A percentile compares a stretch with the other conserved stretches of the same genome.
Conservation (phyloP, 192 early-diverging fungal species). For the Linnemannia hyalina region DNA sequence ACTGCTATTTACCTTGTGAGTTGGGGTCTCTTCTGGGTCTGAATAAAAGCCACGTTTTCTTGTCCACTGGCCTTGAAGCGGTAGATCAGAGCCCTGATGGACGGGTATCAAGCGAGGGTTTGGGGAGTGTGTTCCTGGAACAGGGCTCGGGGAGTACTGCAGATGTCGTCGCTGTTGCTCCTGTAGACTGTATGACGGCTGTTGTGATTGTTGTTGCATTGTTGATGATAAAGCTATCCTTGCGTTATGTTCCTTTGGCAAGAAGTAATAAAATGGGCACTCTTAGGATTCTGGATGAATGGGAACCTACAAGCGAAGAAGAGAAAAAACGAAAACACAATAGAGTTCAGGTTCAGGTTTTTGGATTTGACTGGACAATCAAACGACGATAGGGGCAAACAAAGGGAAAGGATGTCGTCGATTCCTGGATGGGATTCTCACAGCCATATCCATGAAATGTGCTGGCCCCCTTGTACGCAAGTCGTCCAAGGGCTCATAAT, state of each 20-base stretch:
- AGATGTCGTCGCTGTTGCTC: background rate
- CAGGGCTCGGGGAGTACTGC: background rate
- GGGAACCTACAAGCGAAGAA: too few species aligned
- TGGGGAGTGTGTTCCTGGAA: background rate
- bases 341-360: background rate
- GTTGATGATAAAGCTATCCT: background rate
- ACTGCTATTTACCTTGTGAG: background rate
- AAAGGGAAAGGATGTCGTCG: background rate
- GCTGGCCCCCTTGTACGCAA: background rate
- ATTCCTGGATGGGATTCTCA: background rate
- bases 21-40: background rate
- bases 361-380: background rate
- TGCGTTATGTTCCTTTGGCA: background rate
- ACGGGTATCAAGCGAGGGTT: background rate
- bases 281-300: background rate
- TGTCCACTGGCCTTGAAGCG: slow-evolving; percentile 11
- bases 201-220: background rate
- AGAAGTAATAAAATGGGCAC: background rate
- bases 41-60: slow-evolving; percentile 16
- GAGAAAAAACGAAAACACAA: background rate
- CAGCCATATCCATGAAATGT: background rate
- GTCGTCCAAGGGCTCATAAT: background rate
- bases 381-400: background rate
- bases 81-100: background rate
- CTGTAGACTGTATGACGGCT: background rate